phyloP scores from a whole-genome alignment of 2,329 filamentous ascomycete species.

The Botrytis sinoallii region DNA sequence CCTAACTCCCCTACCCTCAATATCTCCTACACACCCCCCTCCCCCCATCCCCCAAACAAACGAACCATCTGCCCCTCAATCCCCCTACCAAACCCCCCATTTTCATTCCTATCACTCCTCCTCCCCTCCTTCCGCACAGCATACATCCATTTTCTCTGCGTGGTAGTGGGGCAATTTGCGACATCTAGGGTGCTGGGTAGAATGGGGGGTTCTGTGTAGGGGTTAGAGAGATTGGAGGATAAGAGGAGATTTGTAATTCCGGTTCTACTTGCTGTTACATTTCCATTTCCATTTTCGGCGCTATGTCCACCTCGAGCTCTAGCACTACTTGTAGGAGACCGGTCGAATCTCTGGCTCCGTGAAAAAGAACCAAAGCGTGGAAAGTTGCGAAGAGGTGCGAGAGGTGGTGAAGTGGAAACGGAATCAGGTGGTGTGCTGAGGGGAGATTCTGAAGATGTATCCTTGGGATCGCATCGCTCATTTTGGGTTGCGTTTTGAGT shows the following conservation, averaged over 20 bases:
- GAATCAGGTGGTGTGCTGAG: background rate
- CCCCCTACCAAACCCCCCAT: background rate
- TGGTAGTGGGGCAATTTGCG: background rate
- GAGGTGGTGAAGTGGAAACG: background rate
- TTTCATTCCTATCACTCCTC: background rate
- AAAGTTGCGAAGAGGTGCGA: background rate
- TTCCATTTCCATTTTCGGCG: no score
- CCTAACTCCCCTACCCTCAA: background rate
- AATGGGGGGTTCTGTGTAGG: background rate
- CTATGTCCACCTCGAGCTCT: no score
- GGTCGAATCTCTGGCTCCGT: accelerated
- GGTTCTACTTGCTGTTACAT: no score
- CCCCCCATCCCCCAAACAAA: background rate
- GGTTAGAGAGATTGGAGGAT: background rate
- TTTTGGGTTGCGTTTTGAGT: background rate
- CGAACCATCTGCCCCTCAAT: background rate
- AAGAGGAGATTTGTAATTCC: background rate
- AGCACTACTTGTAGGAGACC: background rate
- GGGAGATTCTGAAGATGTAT: background rate
- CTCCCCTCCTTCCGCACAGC: no score
- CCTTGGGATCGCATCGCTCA: background rate
- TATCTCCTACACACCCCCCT: background rate
- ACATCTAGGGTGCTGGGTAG: background rate
- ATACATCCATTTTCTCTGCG: background rate
- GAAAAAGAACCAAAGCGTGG: background rate